Evolutionary conservation across 78 protist species (phyloP), one percentile per base, ranked within the genome.

Genomic region (Isochrysis galbana): DNA sequence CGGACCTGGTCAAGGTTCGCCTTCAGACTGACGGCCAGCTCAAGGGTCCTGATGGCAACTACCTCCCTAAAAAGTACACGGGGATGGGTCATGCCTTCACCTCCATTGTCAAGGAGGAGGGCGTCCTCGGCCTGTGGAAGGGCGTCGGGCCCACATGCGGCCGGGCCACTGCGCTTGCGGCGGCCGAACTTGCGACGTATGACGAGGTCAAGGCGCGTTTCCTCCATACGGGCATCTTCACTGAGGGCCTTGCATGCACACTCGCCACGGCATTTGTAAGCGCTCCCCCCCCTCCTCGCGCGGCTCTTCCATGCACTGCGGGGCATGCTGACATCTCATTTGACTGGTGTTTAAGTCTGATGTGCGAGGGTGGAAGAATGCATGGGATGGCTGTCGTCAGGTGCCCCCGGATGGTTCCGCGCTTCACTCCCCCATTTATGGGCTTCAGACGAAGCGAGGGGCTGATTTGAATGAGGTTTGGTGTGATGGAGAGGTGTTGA

Each of bases 131-230:
- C 14, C 88, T 80, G 0, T 80, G 88, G 88, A 80, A 25, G 34
- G 88, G 88, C 38, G 88, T 80, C 22, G 88, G 88, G 21, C 90
- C 90, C 42, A 86, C 77, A 11, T 44, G n/a, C 67, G 74, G 80
- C 80, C 91, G 80, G 23, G 91, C 91, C 11, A 51, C 74, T 2
- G 82, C 54, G 48, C 82, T 88, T 1, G 91, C 91, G 38, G 91
- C 91, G n/a, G 91, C 74, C 11, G 91, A 88, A 55, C 91, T 88
- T 32, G 32, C 91, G 44, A 36, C 91, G 26, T 88, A 88, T 54
- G 91, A 88, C 83, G 91, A 88, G 91, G 83, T 61, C 44, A 54
- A 54, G 42, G 1, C 2, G 2, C 82, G 32, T 23, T 10, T 88
- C 83, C 0, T n/a, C 67, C 3, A 54, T 5, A 25, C 2, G 55